Evolutionary conservation across 768 basidiomycete species (phyloP), one percentile per base, ranked within the genome.

Genomic region (Trametes gibbosa): DNA sequence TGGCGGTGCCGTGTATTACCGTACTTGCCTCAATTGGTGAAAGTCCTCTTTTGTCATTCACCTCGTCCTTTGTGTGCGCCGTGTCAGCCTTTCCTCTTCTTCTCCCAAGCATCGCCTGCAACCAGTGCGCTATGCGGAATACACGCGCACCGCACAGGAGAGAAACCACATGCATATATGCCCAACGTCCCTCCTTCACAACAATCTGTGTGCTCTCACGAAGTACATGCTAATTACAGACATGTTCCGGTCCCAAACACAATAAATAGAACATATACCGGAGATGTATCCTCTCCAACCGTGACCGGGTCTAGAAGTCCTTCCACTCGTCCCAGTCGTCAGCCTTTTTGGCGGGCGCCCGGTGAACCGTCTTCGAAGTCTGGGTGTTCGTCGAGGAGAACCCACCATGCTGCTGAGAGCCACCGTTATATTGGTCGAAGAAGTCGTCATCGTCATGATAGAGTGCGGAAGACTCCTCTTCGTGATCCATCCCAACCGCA

Each of bases 371-470:
- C 64, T 41, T 35, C 47, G 51, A 59, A 42, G 62, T 53, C 56
- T 56, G 59, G 9, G 64, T 39, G 19, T 60, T 58, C 27, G 66
- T 62, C 13, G 63, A 61, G 14, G 64, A 48, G 27, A 50, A 48
- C 9, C 49, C 45, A 19, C 46, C 42, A 25, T 66, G 62, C 58
- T 58, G 56, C 58, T 58, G 56, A 21, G 59, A 24, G 29, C 63
- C 41, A 16, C 60, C 56, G 53, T 72, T 72, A 66, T 81, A 86
- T 64, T 81, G 76, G 2, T 75, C 75, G 69, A 85, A 85, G 61
- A 87, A 79, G 56, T 86, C 83, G 53, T 90, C 78, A 24, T 76
- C 82, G 63, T 87, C 83, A 58, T 78, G 72, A 59, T 91, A 89
- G 47, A 87, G 74, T 42, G 76, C 81, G 9, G 89, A 84, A 5